These are phyloP conservation scores for Aspergillus latus DNA, from an alignment of 2,329 filamentous ascomycete genomes.

Conservation along the genomic window DNA sequence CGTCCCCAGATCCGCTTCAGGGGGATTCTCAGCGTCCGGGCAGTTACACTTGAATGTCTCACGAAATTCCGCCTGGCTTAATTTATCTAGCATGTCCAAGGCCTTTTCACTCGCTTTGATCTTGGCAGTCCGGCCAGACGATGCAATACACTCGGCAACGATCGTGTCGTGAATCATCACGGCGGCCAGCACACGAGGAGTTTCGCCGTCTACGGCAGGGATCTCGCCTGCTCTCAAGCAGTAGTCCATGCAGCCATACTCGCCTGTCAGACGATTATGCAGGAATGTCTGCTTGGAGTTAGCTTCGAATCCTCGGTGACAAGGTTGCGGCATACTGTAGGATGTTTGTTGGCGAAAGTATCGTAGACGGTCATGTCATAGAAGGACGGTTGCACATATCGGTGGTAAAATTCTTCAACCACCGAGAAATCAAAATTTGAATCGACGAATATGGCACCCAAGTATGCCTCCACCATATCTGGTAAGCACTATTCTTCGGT, in stretches of 20 bases:
- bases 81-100: constrained; percentile 46
- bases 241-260: constrained; percentile 66
- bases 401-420: constrained; percentile 75
- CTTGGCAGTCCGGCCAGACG: constrained; percentile 72
- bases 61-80: constrained; percentile 60
- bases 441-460: constrained; percentile 91
- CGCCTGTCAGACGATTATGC: constrained; percentile 60
- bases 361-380: constrained; percentile 85
- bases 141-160: constrained; percentile 60
- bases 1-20: constrained; percentile 27
- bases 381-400: constrained; percentile 74
- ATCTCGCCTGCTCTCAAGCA: constrained; percentile 49
- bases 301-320: background rate
- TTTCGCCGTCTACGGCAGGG: constrained; percentile 45
- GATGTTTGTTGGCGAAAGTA: constrained; percentile 80
- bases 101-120: constrained; percentile 49
- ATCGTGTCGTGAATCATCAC: constrained; percentile 74
- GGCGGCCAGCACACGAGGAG: constrained; percentile 61
- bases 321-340: constrained; percentile 51
- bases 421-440: constrained; percentile 72
- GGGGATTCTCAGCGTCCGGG: constrained; percentile 18
- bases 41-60: constrained; percentile 66
- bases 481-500: constrained; percentile 59
- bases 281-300: constrained; percentile 58
- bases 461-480: constrained; percentile 83